Conservation (phyloP, 73 alveolate genomes). For the Uronychia setigera region DNA sequence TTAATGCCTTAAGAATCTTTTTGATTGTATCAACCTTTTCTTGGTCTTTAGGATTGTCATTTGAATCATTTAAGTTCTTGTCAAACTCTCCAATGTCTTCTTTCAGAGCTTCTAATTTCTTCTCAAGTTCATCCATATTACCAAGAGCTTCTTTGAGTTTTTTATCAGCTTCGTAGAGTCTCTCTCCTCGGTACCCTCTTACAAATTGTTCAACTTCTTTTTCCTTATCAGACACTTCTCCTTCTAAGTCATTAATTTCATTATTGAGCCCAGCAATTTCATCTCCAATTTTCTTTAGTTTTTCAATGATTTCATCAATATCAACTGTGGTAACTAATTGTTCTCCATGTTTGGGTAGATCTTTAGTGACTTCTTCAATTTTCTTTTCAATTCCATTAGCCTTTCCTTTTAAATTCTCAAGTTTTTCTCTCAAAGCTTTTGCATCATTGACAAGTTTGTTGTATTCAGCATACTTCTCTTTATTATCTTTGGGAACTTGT, state of each 20-base stretch:
- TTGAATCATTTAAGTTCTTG: neutral
- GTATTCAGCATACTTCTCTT: constrained; percentile 4
- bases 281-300: neutral
- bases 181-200: constrained; percentile 9
- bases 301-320: constrained; percentile 5
- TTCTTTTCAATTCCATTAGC: neutral
- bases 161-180: constrained; percentile 12
- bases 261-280: neutral
- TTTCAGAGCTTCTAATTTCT: neutral
- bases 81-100: constrained; percentile 10
- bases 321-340: neutral
- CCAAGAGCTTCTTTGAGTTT: constrained; percentile 4
- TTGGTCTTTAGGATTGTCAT: constrained; percentile 6
- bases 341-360: neutral
- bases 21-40: neutral
- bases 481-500: neutral
- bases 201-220: constrained; percentile 12
- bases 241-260: neutral
- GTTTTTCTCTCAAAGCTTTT: neutral
- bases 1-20: neutral
- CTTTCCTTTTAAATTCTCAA: neutral
- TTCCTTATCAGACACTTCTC: neutral
- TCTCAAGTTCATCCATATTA: neutral
- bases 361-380: constrained; percentile 4
- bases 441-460: neutral